Base-by-base conservation (phyloP, 2,329 filamentous ascomycete genomes). In the Colletotrichum sp. region DNA sequence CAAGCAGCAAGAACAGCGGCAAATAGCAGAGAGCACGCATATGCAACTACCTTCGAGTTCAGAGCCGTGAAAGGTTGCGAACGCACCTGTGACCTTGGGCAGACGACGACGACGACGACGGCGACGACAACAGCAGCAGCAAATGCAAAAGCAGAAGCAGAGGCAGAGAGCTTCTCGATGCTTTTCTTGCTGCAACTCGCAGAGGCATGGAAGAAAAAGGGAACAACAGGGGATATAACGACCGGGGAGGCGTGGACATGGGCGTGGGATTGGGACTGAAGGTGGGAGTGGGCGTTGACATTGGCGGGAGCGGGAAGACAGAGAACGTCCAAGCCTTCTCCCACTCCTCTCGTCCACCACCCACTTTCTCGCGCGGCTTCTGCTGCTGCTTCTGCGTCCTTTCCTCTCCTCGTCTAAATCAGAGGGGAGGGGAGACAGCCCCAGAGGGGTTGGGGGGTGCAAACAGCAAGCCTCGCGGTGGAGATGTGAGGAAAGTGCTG, bases 191-290 rank as follows among this genome's bases (percentile, higher is more conserved):
- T 73, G 70, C 69, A 59, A 76, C 73, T 73, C n/a, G 73, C 73
- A 75, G 62, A 75, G 57, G 69, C 44, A 57, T 66, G 65, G 64
- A 73, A 66, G 60, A 55, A 72, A 68, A 57, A 64, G 69, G 69
- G 69, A 68, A 49, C 64, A 63, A 72, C 73, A 76, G 69, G 73
- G 73, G 73, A 76, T 76, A 72, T 76, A 76, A 68, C 73, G 70
- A 76, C 73, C 57, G 64, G 73, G 73, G 52, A 60, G 68, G 73
- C 69, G 73, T 73, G 62, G 49, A 36, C 44, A 49, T 49, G 44
- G 44, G 44, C 44, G 44, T 49, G 44, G 18, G 44, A 49, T 21
- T 49, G 44, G 44, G 44, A 49, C n/a, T 49, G 44, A 34, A 21
- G 59, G 59, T 32, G 30, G 28, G 59, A 32, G 30, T 34, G 28